Evolutionary conservation across 2,329 filamentous ascomycete species (phyloP).

Genomic region (Biscogniauxia sp.): DNA sequence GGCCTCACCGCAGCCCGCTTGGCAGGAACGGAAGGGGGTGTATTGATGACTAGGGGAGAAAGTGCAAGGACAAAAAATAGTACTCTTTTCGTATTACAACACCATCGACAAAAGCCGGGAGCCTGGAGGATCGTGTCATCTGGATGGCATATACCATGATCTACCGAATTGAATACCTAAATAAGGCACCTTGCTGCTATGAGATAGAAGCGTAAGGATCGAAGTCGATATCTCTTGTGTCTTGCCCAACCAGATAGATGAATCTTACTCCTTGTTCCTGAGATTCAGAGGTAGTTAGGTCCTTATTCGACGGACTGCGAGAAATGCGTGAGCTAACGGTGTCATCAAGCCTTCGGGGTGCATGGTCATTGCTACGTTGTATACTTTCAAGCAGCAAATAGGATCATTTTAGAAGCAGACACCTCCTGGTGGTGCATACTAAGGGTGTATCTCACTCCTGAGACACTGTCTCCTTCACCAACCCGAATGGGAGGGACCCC

Average conservation of each 20-base stretch:
- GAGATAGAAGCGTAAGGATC: not conserved
- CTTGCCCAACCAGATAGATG: not conserved
- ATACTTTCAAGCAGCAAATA: not conserved
- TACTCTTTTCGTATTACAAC: not conserved
- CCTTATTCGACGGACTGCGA: not conserved
- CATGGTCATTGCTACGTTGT: not conserved
- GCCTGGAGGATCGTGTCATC: not conserved
- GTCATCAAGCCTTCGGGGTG: not conserved
- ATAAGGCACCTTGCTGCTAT: not conserved
- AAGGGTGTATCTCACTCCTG: not conserved
- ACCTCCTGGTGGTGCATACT: not conserved
- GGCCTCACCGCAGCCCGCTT: conserved; percentile 19
- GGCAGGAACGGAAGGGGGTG: conserved; percentile 17
- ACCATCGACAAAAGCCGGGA: not conserved
- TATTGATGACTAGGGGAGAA: conserved; percentile 13
- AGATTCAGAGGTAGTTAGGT: not conserved
- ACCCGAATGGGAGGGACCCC: not conserved
- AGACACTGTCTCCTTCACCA: not conserved
- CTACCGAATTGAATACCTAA: not conserved
- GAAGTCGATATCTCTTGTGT: not conserved
- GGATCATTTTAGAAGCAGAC: not conserved
- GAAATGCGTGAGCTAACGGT: not conserved
- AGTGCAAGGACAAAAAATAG: not conserved
- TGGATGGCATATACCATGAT: not conserved
- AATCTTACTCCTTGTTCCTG: not conserved